Percentiles rank a stretch among this genome's conserved stretches.
phyloP scores from a whole-genome alignment of 495 filamentous ascomycete genomes.

The Talaromyces trachyspermus region DNA sequence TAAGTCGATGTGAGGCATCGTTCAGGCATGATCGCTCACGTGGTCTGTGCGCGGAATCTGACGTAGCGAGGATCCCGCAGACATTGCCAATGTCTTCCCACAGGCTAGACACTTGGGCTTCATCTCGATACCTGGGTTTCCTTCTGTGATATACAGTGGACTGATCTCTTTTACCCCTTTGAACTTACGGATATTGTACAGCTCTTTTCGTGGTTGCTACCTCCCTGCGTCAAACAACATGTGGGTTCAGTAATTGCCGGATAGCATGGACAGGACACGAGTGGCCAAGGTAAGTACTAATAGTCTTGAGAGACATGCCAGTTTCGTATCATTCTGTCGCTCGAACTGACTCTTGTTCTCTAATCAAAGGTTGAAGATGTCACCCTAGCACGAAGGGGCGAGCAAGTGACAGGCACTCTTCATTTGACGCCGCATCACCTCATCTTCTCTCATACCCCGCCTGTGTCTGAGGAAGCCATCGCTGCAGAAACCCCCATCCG shows the following conservation, averaged over 20 bases:
- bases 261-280: slow-evolving; percentile 48
- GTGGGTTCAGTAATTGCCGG: slow-evolving; percentile 25
- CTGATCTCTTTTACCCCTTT: too few relatives aligned
- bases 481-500: slow-evolving; percentile 28
- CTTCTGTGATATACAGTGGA: too few relatives aligned
- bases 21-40: background rate
- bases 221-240: slow-evolving; percentile 25
- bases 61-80: slow-evolving; percentile 22
- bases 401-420: slow-evolving; percentile 52
- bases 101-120: too few relatives aligned
- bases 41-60: slow-evolving; percentile 10
- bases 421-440: slow-evolving; percentile 61
- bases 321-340: background rate
- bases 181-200: background rate
- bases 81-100: too few relatives aligned
- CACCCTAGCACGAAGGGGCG: slow-evolving; percentile 53
- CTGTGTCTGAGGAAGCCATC: slow-evolving; percentile 25
- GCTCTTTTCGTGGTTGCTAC: background rate
- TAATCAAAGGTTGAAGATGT: slow-evolving; percentile 60
- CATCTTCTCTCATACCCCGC: slow-evolving; percentile 50
- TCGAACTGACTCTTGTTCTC: too few relatives aligned
- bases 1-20: background rate
- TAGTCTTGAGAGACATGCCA: too few relatives aligned
- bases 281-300: slow-evolving; percentile 43
- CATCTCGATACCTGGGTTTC: too few relatives aligned